These are phyloP conservation scores for Cladosporium sp. DNA, from an alignment of 2,329 filamentous ascomycete species.

Conservation along the genomic window DNA sequence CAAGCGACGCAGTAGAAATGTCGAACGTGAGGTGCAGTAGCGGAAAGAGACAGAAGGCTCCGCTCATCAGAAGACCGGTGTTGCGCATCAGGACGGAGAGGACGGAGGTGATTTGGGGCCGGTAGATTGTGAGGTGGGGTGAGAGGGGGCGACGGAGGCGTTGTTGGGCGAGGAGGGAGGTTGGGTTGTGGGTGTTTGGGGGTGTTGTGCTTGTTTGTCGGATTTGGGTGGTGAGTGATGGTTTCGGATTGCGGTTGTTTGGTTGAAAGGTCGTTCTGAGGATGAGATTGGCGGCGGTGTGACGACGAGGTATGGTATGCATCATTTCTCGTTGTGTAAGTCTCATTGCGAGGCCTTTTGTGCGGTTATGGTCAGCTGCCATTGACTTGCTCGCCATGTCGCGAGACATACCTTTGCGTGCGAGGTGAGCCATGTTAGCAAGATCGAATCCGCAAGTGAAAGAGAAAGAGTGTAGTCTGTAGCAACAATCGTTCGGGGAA, in stretches of 20 bases:
- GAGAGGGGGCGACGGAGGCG: conserved; percentile 1
- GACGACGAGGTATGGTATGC: not conserved
- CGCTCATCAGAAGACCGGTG: conserved; percentile 5
- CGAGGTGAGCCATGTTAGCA: too few relatives aligned
- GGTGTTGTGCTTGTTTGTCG: not conserved
- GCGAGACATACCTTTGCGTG: too few relatives aligned
- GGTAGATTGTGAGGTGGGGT: conserved; percentile 10
- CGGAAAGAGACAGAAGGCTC: conserved; percentile 5
- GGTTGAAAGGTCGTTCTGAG: not conserved
- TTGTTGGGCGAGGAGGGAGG: not conserved
- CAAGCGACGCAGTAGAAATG: not conserved
- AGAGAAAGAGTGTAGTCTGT: too few relatives aligned
- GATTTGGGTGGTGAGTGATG: not conserved
- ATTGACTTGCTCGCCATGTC: too few relatives aligned
- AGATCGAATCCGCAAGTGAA: too few relatives aligned
- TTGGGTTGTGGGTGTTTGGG: too few relatives aligned
- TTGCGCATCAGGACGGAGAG: conserved; percentile 6
- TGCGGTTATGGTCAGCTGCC: too few relatives aligned
- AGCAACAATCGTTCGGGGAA: too few relatives aligned
- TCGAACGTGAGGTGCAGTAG: conserved; percentile 1
- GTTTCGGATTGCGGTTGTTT: not conserved
- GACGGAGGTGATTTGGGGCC: conserved; percentile 7
- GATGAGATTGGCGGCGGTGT: not conserved
- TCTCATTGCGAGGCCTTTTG: too few relatives aligned
- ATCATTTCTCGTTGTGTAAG: too few relatives aligned